Percentiles rank a stretch among this genome's conserved stretches.
Conservation (phyloP, 352 stramenopile genomes). For the Aphanomyces stellatus region DNA sequence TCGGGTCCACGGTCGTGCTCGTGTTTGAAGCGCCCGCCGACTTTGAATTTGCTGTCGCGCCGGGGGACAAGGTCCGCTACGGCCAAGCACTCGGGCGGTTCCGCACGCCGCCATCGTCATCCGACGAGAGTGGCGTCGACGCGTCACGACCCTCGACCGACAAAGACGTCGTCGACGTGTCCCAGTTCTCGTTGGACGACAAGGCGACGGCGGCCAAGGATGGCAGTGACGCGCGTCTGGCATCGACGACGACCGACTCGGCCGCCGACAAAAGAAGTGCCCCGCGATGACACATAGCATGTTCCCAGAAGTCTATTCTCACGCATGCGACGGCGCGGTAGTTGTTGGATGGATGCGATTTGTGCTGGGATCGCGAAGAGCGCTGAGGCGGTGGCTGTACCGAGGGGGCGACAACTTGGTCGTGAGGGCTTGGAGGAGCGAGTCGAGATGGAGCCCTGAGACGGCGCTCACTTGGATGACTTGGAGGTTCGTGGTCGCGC, state of each 20-base stretch:
- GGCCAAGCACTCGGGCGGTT: constrained; percentile 10
- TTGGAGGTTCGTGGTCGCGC: constrained; percentile 27
- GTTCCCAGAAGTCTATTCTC: not conserved
- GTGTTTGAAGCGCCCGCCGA: constrained; percentile 72
- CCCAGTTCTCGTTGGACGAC: too few species aligned
- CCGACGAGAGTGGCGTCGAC: too few species aligned
- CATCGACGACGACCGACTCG: too few species aligned
- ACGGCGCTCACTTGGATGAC: constrained; percentile 52
- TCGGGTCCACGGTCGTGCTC: constrained; percentile 79
- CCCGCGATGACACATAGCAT: too few species aligned
- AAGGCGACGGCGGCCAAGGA: too few species aligned
- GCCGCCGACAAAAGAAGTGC: too few species aligned
- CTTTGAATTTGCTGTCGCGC: constrained; percentile 65
- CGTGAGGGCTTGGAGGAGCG: constrained; percentile 29
- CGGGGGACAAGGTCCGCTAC: constrained; percentile 47
- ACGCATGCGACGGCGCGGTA: not conserved
- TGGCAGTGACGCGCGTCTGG: too few species aligned
- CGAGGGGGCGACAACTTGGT: not conserved
- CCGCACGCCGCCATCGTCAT: not conserved
- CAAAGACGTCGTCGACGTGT: too few species aligned
- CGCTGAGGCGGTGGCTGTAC: not conserved
- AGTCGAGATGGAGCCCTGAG: constrained; percentile 47
- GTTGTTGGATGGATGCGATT: not conserved
- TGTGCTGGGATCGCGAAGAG: not conserved
- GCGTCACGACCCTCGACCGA: too few species aligned